phyloP scores from a whole-genome alignment of 352 stramenopile genomes.

The Phytophthora pluvialis region DNA sequence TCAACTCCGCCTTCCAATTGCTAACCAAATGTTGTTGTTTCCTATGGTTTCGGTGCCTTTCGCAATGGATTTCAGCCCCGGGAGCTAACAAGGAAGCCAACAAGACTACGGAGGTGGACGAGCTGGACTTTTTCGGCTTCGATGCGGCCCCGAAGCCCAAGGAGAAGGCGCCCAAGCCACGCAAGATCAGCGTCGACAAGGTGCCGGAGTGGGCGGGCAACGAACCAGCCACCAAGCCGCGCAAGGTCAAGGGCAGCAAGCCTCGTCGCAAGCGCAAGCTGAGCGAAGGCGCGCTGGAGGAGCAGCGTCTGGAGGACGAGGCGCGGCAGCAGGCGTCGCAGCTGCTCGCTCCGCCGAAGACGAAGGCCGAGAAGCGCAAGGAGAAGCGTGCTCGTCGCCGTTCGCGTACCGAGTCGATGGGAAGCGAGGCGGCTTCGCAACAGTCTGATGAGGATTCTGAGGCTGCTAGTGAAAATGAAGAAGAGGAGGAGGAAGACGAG shows the following conservation, averaged over 20 bases:
- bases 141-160: slow-evolving; percentile 46
- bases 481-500: slow-evolving; percentile 49
- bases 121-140: slow-evolving; percentile 87
- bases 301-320: slow-evolving; percentile 72
- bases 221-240: slow-evolving; percentile 44
- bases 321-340: slow-evolving; percentile 71
- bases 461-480: slow-evolving; percentile 32
- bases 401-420: slow-evolving; percentile 49
- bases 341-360: slow-evolving; percentile 61
- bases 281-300: slow-evolving; percentile 78
- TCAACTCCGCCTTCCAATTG: not conserved
- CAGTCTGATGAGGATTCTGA: slow-evolving; percentile 22
- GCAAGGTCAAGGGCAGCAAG: slow-evolving; percentile 63
- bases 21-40: slow-evolving; percentile 10
- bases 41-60: slow-evolving; percentile 10
- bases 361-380: slow-evolving; percentile 49
- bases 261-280: slow-evolving; percentile 84
- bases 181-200: slow-evolving; percentile 77
- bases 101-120: slow-evolving; percentile 43
- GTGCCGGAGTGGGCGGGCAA: slow-evolving; percentile 72
- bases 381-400: slow-evolving; percentile 52
- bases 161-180: slow-evolving; percentile 43
- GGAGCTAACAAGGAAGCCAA: slow-evolving; percentile 20
- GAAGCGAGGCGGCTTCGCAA: slow-evolving; percentile 24
- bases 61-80: slow-evolving; percentile 16